Evolutionary conservation across 2,329 filamentous ascomycete genomes (phyloP).

Genomic region (Hirsutella minnesotensis): DNA sequence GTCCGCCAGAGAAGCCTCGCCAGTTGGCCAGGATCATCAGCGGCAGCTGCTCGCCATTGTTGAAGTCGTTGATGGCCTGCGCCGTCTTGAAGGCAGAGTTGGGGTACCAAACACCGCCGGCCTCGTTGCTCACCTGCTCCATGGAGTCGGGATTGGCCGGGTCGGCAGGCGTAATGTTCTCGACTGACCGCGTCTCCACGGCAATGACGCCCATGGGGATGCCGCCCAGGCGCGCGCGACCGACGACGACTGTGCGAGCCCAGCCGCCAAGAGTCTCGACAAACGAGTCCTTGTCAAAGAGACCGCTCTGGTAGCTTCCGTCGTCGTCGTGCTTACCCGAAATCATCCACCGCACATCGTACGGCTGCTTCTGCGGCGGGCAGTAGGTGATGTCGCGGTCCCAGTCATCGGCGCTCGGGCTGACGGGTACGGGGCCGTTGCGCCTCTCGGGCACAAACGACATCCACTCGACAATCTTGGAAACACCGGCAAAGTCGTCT

Average conservation of each 20-base stretch:
- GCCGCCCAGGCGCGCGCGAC: conserved; percentile 88
- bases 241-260: conserved; percentile 93
- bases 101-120: conserved; percentile 98
- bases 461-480: conserved; percentile 97
- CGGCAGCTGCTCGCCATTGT: conserved; percentile 94
- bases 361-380: conserved; percentile 69
- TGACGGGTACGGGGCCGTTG: conserved; percentile 84
- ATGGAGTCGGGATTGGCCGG: conserved; percentile 97
- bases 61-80: conserved; percentile 97
- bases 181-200: conserved; percentile 88
- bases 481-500: conserved; percentile 95
- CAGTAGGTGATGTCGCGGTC: conserved; percentile 85
- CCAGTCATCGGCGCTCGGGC: conserved; percentile 75
- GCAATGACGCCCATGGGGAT: conserved; percentile 98
- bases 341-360: conserved; percentile 93
- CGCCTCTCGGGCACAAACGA: conserved; percentile 95
- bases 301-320: conserved; percentile 62
- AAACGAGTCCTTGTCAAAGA: conserved; percentile 95
- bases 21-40: conserved; percentile 99
- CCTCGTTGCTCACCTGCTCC: conserved; percentile 87
- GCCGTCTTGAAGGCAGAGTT: conserved; percentile 99
- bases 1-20: conserved; percentile 99
- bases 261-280: conserved; percentile 93
- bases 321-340: conserved; percentile 70
- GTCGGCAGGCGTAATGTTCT: conserved; percentile 94